Base-by-base conservation (phyloP, 345 rosid species). In the Acer campestre region DNA sequence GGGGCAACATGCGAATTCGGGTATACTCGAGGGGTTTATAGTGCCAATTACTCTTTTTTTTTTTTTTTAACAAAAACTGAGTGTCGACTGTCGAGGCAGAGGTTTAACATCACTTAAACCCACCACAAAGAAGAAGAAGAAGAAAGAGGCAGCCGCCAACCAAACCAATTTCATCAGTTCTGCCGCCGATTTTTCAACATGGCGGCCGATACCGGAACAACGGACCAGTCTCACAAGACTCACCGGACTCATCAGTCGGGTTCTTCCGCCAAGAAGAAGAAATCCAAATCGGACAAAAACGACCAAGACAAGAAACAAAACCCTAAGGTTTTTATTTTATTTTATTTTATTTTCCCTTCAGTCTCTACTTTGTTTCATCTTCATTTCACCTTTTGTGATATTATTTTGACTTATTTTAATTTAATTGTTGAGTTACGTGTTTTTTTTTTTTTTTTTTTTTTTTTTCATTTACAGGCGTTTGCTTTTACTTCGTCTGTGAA, bases 191-290 rank as follows among this genome's bases (percentile, higher is more conserved):
- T 53, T 17, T 53, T 17, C n/a, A 64, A 68, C 74, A 89, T 92
- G 93, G 93, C 87, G 51, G 81, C 59, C 12, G 88, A 82, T 29
- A 18, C 84, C 20, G 83, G 75, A 56, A 62, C 79, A 77, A 48
- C 17, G 7, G 90, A 85, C 3, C 92, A 88, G 81, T 58, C 90
- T 59, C 96, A 91, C 61, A 93, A 89, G 75, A 80, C 90, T 18
- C 99, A 95, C 82, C 79, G 99, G 72, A 23, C 88, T 62, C 93
- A 86, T 10, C 88, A 91, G 35, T 67, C 98, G 35, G 99, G 99
- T 14, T 86, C 97, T 29, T 86, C 96, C 1, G 77, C 81, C 44
- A 88, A 79, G 88, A 92, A 85, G 82, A 91, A 86, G 81, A 90
- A 88, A 75, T 16, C 83, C 10, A 88, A 86, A 79, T 69, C 70